Percentiles rank a stretch among this genome's conserved stretches.
These are phyloP conservation scores for Combretum micranthum DNA, from an alignment of 345 rosid species.

Conservation along the genomic window DNA sequence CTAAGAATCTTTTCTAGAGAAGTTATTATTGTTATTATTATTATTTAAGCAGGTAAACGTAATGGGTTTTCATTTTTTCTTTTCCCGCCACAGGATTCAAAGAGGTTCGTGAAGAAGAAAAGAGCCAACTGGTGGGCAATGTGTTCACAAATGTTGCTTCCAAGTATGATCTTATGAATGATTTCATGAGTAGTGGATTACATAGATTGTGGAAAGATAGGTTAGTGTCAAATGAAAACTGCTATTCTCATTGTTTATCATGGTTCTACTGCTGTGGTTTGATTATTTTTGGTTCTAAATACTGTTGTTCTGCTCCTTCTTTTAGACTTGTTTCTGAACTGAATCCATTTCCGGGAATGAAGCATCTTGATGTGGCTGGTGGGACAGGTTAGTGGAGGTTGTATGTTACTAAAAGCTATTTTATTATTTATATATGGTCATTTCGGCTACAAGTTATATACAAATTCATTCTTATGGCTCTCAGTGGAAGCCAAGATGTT, in stretches of 20 bases:
- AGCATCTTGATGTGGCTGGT: conserved; percentile 98
- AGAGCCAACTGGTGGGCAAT: conserved; percentile 70
- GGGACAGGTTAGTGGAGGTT: conserved; percentile 60
- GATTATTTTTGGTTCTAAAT: background rate
- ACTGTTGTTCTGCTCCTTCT: conserved; percentile 7
- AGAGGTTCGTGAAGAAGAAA: conserved; percentile 79
- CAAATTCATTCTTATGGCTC: no score
- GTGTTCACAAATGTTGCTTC: conserved; percentile 90
- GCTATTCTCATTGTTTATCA: background rate
- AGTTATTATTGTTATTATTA: no score
- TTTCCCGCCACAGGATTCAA: conserved; percentile 58
- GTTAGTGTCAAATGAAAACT: conserved; percentile 23
- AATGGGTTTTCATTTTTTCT: background rate
- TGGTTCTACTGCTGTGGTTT: background rate
- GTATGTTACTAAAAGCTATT: no score
- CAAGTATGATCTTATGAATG: conserved; percentile 94
- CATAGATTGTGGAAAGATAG: conserved; percentile 97
- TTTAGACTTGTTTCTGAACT: conserved; percentile 75
- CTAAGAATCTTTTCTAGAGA: no score
- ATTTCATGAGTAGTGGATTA: conserved; percentile 88
- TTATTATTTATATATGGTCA: no score
- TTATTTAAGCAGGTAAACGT: no score
- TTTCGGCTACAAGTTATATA: no score
- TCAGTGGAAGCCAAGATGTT: no score
- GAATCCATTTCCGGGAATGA: conserved; percentile 91